phyloP scores from a whole-genome alignment of 108 stramenopile species.

The Skeletonema grethae region DNA sequence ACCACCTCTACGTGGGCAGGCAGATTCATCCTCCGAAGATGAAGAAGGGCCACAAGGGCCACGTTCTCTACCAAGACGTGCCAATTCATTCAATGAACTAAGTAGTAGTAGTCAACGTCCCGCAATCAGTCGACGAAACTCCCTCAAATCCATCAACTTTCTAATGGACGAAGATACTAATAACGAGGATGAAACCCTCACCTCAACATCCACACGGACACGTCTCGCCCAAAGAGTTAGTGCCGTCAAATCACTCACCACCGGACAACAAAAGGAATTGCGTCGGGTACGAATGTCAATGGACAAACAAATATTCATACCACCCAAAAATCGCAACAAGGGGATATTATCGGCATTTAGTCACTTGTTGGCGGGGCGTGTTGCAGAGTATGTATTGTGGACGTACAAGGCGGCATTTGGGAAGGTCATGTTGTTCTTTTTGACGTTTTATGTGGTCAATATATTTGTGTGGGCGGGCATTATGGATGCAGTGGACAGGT shows the following conservation, averaged over 20 bases:
- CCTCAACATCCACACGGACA: not conserved
- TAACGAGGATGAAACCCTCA: not conserved
- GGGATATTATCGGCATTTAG: constrained; percentile 6
- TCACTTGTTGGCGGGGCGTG: constrained; percentile 18
- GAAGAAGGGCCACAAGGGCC: too few species aligned
- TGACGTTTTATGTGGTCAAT: constrained; percentile 24
- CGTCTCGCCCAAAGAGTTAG: not conserved
- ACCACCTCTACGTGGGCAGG: not conserved
- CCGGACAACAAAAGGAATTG: not conserved
- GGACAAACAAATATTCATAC: constrained; percentile 6
- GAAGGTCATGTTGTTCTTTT: constrained; percentile 27
- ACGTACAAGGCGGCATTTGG: constrained; percentile 19
- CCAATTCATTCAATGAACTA: not conserved
- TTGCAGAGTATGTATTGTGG: constrained; percentile 17
- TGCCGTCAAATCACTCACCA: not conserved
- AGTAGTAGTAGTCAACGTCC: not conserved
- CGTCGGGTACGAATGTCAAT: constrained; percentile 6
- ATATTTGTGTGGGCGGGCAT: constrained; percentile 24
- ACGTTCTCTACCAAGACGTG: not conserved
- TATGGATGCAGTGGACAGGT: constrained; percentile 6
- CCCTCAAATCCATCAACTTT: not conserved
- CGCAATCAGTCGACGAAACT: not conserved
- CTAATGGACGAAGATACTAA: not conserved
- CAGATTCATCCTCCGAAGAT: not conserved
- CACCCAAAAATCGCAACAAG: constrained; percentile 10